Evolutionary conservation across 345 rosid genomes (phyloP), one percentile per base, ranked within the genome.

Genomic region (Citrus reticulata): DNA sequence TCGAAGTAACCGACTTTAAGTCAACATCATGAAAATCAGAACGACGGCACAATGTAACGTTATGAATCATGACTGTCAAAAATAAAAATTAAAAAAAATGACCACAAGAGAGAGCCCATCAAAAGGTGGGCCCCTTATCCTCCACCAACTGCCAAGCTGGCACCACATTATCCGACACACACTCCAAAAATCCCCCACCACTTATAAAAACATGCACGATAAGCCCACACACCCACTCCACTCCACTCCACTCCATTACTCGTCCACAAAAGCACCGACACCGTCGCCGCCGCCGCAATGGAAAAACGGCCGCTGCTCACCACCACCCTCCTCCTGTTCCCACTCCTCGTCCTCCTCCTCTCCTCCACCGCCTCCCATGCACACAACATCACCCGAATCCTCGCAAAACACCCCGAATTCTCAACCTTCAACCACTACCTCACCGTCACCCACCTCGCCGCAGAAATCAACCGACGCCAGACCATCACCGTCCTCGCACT

Each of bases 351-450:
- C 74, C 63, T 85, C 76, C 20, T 66, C 69, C 22, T 80, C 61
- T 6, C 70, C 66, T 4, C 87, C 73, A 42, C 89, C 60, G 16
- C 87, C 68, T 11, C 82, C 68, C 35, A 81, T 34, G 97, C 90
- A n/a, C 95, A 91, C 90, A 96, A 96, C 87, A 91, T 96, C 70
- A 96, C 97, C 6, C 77, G 69, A 71, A 86, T 96, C 77, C 95
- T 96, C 0, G 95, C 94, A 69, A 84, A 84, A 74, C 87, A 93
- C 89, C 97, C 97, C 0, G 72, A 79, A 3, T 87, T 94, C 90
- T 96, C 98, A 85, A 90, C 97, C 64, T 96, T 96, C 92, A 96
- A 96, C 84, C 99, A 90, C 74, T 96, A 94, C 92, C 97, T 96
- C 62, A 83, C 94, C 49, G 13, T 77, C 25, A 94, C 99, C 65